Conservation (phyloP, 805 yeast species). For the Monosporozyma servazzii region DNA sequence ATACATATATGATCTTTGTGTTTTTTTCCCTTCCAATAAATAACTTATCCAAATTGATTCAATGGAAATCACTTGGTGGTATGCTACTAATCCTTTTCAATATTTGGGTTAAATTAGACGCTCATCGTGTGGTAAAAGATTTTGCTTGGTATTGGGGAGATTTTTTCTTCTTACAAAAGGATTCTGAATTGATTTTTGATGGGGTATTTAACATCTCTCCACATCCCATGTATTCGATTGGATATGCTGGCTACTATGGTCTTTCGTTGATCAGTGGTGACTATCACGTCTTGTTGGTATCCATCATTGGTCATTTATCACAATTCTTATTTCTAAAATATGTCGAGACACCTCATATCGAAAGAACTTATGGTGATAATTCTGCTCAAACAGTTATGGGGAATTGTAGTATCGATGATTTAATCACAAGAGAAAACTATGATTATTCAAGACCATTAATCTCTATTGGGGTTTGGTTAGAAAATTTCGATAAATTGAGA, state of each 20-base stretch:
- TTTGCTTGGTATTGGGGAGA: constrained; percentile 97
- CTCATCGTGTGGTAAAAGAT: constrained; percentile 80
- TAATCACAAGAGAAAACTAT: constrained; percentile 32
- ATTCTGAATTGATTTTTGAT: constrained; percentile 64
- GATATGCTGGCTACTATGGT: constrained; percentile 82
- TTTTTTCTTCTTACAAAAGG: constrained; percentile 70
- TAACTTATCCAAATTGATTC: constrained; percentile 38
- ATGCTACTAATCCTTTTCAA: constrained; percentile 55
- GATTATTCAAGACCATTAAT: constrained; percentile 48
- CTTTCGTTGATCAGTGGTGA: constrained; percentile 69
- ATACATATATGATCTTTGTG: constrained; percentile 61
- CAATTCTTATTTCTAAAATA: constrained; percentile 67
- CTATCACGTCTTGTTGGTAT: constrained; percentile 57
- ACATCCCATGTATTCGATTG: constrained; percentile 88
- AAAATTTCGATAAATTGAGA: constrained; percentile 55
- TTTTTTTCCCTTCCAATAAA: constrained; percentile 33
- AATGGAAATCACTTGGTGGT: constrained; percentile 52
- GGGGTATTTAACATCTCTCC: constrained; percentile 87
- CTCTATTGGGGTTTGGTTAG: constrained; percentile 35
- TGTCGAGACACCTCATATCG: constrained; percentile 83
- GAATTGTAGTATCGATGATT: constrained; percentile 27
- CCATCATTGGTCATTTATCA: constrained; percentile 63
- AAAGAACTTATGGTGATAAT: constrained; percentile 57
- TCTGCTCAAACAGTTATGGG: constrained; percentile 30
- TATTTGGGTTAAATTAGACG: constrained; percentile 78